These are phyloP conservation scores for Candida corydali DNA, from an alignment of 805 yeast species.

Conservation along the genomic window DNA sequence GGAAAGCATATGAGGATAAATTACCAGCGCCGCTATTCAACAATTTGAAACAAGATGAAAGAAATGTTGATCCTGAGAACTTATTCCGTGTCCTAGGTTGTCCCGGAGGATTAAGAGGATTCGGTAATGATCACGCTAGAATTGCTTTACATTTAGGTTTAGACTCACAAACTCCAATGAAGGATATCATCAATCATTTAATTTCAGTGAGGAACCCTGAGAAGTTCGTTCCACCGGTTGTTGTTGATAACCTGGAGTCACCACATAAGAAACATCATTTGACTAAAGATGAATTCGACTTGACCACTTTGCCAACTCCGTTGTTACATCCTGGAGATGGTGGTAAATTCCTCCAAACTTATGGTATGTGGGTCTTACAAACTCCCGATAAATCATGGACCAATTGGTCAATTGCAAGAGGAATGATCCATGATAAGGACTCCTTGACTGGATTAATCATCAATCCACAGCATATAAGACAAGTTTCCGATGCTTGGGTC, in stretches of 20 bases:
- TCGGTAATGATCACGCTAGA: neutral
- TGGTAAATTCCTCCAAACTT: neutral
- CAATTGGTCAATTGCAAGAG: constrained; percentile 1
- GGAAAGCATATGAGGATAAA: constrained; percentile 1
- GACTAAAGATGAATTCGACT: neutral
- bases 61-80: neutral
- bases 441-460: neutral
- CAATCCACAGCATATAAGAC: neutral
- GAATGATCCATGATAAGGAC: neutral
- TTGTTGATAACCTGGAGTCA: neutral
- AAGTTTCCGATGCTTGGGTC: neutral
- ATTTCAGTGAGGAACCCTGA: neutral
- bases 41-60: neutral
- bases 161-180: neutral
- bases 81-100: neutral
- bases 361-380: neutral
- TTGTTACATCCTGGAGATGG: neutral
- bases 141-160: neutral
- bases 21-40: neutral
- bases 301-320: neutral
- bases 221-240: neutral
- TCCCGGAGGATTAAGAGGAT: neutral
- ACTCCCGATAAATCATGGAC: constrained; percentile 1
- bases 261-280: neutral
- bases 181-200: neutral